These are phyloP conservation scores for Trichoderma lentiforme DNA, from an alignment of 2,329 filamentous ascomycete species.

Conservation along the genomic window DNA sequence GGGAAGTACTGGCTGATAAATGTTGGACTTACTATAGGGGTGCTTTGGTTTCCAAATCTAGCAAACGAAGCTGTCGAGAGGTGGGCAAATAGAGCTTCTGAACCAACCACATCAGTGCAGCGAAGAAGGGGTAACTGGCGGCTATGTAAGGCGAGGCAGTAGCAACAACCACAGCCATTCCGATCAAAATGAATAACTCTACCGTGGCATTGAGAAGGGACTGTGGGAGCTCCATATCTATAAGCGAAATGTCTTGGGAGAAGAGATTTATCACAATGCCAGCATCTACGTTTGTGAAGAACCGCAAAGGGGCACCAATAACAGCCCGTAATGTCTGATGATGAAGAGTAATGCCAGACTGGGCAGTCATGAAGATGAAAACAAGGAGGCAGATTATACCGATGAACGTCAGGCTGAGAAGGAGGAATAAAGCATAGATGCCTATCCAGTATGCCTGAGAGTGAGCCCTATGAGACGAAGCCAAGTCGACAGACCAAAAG, in stretches of 20 bases:
- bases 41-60: constrained; percentile 61
- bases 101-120: constrained; percentile 45
- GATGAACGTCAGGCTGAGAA: neutral
- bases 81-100: constrained; percentile 59
- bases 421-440: constrained; percentile 28
- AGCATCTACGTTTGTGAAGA: constrained; percentile 41
- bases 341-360: constrained; percentile 34
- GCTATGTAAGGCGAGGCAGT: constrained; percentile 42
- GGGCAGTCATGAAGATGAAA: constrained; percentile 26
- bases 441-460: constrained; percentile 31
- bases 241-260: constrained; percentile 43
- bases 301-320: constrained; percentile 38
- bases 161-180: constrained; percentile 48
- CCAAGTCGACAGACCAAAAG: constrained; percentile 37
- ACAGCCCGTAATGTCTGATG: constrained; percentile 32
- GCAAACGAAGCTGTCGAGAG: constrained; percentile 55
- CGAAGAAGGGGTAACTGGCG: constrained; percentile 48
- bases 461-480: neutral
- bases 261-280: constrained; percentile 44
- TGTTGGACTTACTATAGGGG: constrained; percentile 35
- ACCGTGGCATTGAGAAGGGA: constrained; percentile 32
- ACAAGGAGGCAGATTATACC: constrained; percentile 24
- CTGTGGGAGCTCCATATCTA: constrained; percentile 39
- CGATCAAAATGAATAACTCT: constrained; percentile 31
- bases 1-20: neutral